Conservation (phyloP, 2,329 filamentous ascomycete genomes). For the Apiospora malaysiana region DNA sequence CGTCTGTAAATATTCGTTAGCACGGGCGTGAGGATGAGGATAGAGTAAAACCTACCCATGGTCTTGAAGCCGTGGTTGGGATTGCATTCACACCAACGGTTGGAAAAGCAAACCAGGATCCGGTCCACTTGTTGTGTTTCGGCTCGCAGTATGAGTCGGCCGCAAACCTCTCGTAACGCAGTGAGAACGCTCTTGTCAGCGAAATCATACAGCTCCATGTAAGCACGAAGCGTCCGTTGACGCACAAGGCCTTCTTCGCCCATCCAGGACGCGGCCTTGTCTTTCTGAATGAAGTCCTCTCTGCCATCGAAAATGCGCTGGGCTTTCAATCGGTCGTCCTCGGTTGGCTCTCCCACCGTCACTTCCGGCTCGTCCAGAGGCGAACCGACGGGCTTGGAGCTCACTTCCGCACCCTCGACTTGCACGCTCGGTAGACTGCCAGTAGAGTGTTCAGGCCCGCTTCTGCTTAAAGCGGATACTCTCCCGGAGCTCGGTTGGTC, state of each 20-base stretch:
- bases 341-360: conserved; percentile 62
- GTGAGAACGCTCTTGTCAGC: conserved; percentile 78
- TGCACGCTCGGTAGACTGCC: conserved; percentile 55
- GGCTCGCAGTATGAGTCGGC: conserved; percentile 80
- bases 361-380: conserved; percentile 64
- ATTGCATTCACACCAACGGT: conserved; percentile 93
- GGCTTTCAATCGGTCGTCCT: conserved; percentile 78
- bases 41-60: conserved; percentile 62
- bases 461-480: conserved; percentile 46
- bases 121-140: conserved; percentile 98
- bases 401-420: conserved; percentile 51
- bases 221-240: conserved; percentile 70
- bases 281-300: conserved; percentile 80
- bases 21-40: conserved; percentile 15
- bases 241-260: conserved; percentile 73
- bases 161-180: conserved; percentile 81
- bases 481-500: conserved; percentile 41
- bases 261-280: conserved; percentile 85
- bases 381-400: conserved; percentile 45
- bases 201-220: conserved; percentile 94
- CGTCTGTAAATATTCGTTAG: conserved; percentile 62
- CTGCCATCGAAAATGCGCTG: conserved; percentile 83
- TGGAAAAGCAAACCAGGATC: conserved; percentile 87
- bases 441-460: conserved; percentile 53
- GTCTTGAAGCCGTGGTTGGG: conserved; percentile 91